A percentile compares a stretch with the other conserved stretches of the same genome.
phyloP scores from a whole-genome alignment of 1,284 basidiomycete species.

The Malassezia japonica region DNA sequence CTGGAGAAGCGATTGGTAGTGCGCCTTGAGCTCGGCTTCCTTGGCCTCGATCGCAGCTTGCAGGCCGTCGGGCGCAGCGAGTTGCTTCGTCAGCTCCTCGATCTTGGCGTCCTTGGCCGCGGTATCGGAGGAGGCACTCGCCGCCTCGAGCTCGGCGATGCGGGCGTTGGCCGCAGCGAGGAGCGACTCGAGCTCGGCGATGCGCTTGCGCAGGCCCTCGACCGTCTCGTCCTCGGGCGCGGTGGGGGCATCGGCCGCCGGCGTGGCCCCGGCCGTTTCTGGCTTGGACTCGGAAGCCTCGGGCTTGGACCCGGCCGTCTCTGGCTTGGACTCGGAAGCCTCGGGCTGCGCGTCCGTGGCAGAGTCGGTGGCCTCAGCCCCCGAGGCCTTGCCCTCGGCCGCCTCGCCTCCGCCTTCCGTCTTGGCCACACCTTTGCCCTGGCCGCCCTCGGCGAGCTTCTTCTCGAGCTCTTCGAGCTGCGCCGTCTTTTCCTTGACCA shows the following conservation, averaged over 20 bases:
- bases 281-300: neutral
- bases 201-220: constrained; percentile 2
- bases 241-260: neutral
- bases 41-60: constrained; percentile 32
- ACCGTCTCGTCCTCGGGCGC: neutral
- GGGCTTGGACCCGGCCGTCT: neutral
- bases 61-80: constrained; percentile 24
- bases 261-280: neutral
- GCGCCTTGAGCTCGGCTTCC: constrained; percentile 32
- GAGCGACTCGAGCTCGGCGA: constrained; percentile 11
- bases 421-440: constrained; percentile 7
- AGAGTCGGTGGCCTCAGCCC: neutral
- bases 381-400: neutral
- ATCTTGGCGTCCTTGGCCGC: neutral
- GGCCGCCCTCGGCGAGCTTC: constrained; percentile 20
- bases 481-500: constrained; percentile 25
- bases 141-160: constrained; percentile 34
- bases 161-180: constrained; percentile 20
- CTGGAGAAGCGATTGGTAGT: constrained; percentile 33
- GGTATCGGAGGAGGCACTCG: constrained; percentile 15
- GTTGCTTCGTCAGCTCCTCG: constrained; percentile 9
- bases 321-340: neutral
- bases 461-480: constrained; percentile 32
- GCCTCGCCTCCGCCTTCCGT: neutral
- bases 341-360: neutral